Evolutionary conservation across 208 protist genomes (phyloP).

Genomic region (Trypanosoma brucei): DNA sequence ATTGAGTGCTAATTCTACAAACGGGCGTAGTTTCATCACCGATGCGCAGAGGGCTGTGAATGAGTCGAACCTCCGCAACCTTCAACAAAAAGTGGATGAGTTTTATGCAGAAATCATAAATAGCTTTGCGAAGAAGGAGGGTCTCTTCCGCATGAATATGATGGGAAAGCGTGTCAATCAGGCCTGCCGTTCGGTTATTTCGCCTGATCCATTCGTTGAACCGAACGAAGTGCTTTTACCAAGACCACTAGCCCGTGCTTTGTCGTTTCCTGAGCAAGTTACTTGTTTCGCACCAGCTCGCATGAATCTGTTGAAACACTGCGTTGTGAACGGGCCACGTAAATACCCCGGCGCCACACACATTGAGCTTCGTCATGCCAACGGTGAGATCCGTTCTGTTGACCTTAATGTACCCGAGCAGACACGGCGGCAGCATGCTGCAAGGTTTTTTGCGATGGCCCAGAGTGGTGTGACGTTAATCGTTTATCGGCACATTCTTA

Average conservation of each 20-base stretch:
- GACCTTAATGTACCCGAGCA: conserved; percentile 71
- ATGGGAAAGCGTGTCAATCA: conserved; percentile 99
- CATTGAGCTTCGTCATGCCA: conserved; percentile 79
- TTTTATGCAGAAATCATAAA: conserved; percentile 69
- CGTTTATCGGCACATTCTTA: conserved; percentile 96
- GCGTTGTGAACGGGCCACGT: conserved; percentile 96
- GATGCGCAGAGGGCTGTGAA: conserved; percentile 57
- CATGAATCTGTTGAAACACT: conserved; percentile 85
- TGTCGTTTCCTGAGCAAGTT: conserved; percentile 97
- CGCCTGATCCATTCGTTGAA: conserved; percentile 97
- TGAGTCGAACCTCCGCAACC: conserved; percentile 83
- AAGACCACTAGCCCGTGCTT: conserved; percentile 88
- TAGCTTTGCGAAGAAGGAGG: conserved; percentile 99
- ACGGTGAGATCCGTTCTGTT: conserved; percentile 73
- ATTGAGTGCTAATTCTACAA: conserved; percentile 58
- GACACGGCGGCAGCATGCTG: conserved; percentile 71
- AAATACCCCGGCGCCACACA: conserved; percentile 98
- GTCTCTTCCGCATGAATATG: conserved; percentile 99
- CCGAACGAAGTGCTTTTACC: conserved; percentile 96
- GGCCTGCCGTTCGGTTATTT: conserved; percentile 98
- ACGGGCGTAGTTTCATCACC: conserved; percentile 37
- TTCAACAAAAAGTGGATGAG: conserved; percentile 81
- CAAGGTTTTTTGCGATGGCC: conserved; percentile 74
- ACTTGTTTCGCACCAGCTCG: conserved; percentile 63
- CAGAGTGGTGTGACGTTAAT: conserved; percentile 63